A percentile compares a stretch with the other conserved stretches of the same genome.
These are phyloP conservation scores for Grigorovia transvaalensis DNA, from an alignment of 805 yeast genomes.

Conservation along the genomic window DNA sequence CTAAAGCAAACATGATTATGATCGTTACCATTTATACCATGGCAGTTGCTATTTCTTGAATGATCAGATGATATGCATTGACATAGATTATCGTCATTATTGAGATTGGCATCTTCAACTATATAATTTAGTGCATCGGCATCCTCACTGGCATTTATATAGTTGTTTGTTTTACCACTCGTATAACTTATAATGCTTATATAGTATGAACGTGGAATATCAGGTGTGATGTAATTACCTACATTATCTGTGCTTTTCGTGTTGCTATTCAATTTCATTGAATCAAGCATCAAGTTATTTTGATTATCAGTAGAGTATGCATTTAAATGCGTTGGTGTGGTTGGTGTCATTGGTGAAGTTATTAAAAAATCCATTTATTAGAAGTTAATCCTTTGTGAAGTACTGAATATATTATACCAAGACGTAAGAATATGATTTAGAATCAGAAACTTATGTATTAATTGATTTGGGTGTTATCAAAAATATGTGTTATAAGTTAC, in stretches of 20 bases:
- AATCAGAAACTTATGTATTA: too few species aligned
- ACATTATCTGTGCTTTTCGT: not conserved
- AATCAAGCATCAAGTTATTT: not conserved
- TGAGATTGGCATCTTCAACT: not conserved
- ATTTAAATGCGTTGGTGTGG: not conserved
- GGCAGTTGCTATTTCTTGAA: not conserved
- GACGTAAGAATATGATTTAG: not conserved
- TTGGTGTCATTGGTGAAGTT: not conserved
- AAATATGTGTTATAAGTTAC: too few species aligned
- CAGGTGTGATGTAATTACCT: not conserved
- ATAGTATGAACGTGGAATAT: not conserved
- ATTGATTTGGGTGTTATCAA: not conserved
- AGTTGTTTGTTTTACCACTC: not conserved
- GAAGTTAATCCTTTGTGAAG: not conserved
- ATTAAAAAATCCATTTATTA: not conserved
- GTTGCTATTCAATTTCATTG: not conserved
- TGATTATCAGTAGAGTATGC: not conserved
- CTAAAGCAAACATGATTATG: slow-evolving; percentile 14
- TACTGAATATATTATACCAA: not conserved
- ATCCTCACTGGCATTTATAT: not conserved
- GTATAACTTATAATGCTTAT: too few species aligned
- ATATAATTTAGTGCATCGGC: not conserved
- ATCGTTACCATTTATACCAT: not conserved
- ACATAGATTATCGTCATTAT: not conserved
- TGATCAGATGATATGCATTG: not conserved